Conservation (phyloP, 306 rosid genomes). For the Cucurbita argyrosperma region DNA sequence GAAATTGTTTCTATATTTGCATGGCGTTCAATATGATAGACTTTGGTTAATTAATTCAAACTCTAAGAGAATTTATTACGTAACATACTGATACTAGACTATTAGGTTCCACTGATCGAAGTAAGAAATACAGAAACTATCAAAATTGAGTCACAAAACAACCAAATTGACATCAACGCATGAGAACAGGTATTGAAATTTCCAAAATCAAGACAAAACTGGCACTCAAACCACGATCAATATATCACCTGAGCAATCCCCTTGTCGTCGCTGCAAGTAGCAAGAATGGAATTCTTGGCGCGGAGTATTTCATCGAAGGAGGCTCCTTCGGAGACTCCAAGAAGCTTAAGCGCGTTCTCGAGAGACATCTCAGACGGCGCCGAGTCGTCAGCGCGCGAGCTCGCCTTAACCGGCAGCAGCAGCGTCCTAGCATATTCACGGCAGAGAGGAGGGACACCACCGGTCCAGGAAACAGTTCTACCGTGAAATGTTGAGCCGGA, state of each 20-base stretch:
- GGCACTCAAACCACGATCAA: not conserved
- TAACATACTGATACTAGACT: not conserved
- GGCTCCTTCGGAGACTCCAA: slow-evolving; percentile 88
- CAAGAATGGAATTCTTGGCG: slow-evolving; percentile 69
- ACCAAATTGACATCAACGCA: not conserved
- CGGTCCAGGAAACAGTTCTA: slow-evolving; percentile 18
- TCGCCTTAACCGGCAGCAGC: slow-evolving; percentile 40
- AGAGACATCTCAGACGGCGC: slow-evolving; percentile 83
- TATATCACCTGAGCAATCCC: slow-evolving; percentile 5
- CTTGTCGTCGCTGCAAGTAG: slow-evolving; percentile 63
- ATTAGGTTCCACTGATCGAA: not conserved
- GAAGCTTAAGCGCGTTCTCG: slow-evolving; percentile 80
- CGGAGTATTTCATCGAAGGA: slow-evolving; percentile 92
- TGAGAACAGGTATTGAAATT: not conserved
- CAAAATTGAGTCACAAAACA: not conserved
- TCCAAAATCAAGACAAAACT: not conserved
- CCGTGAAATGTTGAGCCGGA: slow-evolving; percentile 14
- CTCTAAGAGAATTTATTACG: not conserved
- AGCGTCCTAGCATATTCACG: slow-evolving; percentile 16
- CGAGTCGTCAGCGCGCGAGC: slow-evolving; percentile 75
- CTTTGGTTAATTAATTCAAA: not conserved
- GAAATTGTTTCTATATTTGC: not conserved
- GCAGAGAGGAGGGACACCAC: slow-evolving; percentile 7
- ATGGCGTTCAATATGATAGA: not conserved
- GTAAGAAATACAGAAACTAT: not conserved